Conservation (phyloP, 768 basidiomycete species). For the Flagelloscypha sp. region DNA sequence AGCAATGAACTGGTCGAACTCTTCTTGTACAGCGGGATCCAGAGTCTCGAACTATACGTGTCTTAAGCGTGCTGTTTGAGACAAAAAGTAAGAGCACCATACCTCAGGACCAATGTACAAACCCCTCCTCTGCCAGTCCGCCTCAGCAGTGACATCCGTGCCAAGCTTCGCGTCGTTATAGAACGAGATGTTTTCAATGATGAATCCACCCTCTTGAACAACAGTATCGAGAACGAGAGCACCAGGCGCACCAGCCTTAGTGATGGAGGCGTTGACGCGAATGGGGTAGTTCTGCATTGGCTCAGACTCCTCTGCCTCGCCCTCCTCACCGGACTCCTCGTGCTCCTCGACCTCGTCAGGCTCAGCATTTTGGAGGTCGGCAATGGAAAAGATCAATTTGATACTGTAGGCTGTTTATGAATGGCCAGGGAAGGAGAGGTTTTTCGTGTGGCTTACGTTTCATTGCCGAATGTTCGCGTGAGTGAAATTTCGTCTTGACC, state of each 20-base stretch:
- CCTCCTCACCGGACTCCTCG: slow-evolving; percentile 28
- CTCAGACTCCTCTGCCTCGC: slow-evolving; percentile 19
- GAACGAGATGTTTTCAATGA: slow-evolving; percentile 86
- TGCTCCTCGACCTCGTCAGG: slow-evolving; percentile 31
- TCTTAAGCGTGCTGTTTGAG: slow-evolving; percentile 1
- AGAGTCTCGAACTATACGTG: slow-evolving; percentile 73
- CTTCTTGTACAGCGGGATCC: slow-evolving; percentile 79
- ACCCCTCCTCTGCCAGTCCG: slow-evolving; percentile 89
- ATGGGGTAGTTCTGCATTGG: slow-evolving; percentile 50
- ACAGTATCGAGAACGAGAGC: slow-evolving; percentile 74
- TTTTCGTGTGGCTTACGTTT: slow-evolving; percentile 49
- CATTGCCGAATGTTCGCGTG: slow-evolving; percentile 82
- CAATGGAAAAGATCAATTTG: slow-evolving; percentile 87
- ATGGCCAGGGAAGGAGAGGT: background rate
- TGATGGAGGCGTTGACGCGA: slow-evolving; percentile 74
- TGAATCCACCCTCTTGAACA: slow-evolving; percentile 70
- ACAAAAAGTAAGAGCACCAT: slow-evolving; percentile 9
- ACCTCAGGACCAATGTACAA: slow-evolving; percentile 90
- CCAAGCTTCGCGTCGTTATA: slow-evolving; percentile 69
- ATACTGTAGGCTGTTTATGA: slow-evolving; percentile 40
- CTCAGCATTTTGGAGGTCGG: slow-evolving; percentile 57
- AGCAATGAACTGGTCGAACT: slow-evolving; percentile 82
- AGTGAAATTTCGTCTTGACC: slow-evolving; percentile 80
- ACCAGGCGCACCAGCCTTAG: slow-evolving; percentile 58
- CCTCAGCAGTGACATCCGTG: slow-evolving; percentile 74